Evolutionary conservation across 495 filamentous ascomycete genomes (phyloP), one percentile per base, ranked within the genome.

Genomic region (Trichocladium antarcticum): DNA sequence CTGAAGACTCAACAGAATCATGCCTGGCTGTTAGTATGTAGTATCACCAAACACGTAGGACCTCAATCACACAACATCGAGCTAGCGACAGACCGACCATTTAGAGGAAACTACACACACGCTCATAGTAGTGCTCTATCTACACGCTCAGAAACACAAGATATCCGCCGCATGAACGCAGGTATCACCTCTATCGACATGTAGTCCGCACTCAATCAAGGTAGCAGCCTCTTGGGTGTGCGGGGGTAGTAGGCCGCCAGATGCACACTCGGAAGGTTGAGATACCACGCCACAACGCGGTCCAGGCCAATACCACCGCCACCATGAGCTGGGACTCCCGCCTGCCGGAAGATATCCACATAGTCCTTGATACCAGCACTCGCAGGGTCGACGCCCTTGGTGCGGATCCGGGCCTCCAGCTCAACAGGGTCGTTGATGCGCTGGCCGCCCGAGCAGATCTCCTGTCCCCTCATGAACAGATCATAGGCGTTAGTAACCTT

Each of bases 391-490:
- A 94, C 63, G 11, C 83, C 85, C 70, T 90, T 85, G 47, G 68
- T 68, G 38, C 71, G 63, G 73, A 94, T 85, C 10, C 78, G 75
- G 8, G 74, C 74, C 60, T 80, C 74, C 36, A 94, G 73, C 64
- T 84, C 75, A 29, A 71, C 73, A 31, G 85, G 75, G 54, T 84
- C 65, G 73, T 94, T 75, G 58, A 94, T 82, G 68, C 87, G 84
- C 72, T 95, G 87, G 22, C 85, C 87, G 43, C 88, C 88, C 11
- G 79, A 84, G 49, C 67, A 89, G 78, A 60, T 53, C 47, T 62
- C 89, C 68, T 94, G 85, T 16, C 85, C 85, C 55, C 89, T 82
- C 83, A 94, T 59, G 75, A 93, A 89, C 74, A 95, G 87, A 69
- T 94, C 88, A 71, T 87, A 95, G 5, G 82, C 84, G 68, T 93